Percentiles rank a stretch among this genome's conserved stretches.
Conservation (phyloP, 106 monocot genomes). For the Xerophyta viscosa region DNA sequence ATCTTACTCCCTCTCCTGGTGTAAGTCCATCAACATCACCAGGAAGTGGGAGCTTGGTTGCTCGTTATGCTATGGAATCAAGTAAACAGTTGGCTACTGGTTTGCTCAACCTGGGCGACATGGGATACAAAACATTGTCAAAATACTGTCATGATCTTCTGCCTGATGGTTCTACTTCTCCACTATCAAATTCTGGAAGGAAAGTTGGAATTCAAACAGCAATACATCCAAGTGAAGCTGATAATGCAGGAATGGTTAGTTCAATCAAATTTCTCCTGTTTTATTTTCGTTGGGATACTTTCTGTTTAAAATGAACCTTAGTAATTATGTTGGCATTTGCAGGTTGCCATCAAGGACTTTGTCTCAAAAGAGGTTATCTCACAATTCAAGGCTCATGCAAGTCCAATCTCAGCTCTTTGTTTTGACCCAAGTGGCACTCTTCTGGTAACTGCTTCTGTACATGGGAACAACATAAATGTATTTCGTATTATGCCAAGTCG, state of each 20-base stretch:
- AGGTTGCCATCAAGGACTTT: constrained; percentile 94
- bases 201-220: constrained; percentile 44
- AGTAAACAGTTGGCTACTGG: constrained; percentile 95
- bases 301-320: not conserved
- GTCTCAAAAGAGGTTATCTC: constrained; percentile 73
- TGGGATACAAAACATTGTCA: constrained; percentile 82
- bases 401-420: constrained; percentile 96
- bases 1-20: constrained; percentile 81
- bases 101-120: constrained; percentile 83
- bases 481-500: constrained; percentile 76
- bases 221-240: constrained; percentile 59
- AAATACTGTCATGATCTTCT: constrained; percentile 84
- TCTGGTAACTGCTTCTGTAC: constrained; percentile 85
- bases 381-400: constrained; percentile 90
- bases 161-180: constrained; percentile 82
- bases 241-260: constrained; percentile 93
- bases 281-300: no score
- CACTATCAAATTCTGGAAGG: constrained; percentile 49
- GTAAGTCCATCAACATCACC: constrained; percentile 94
- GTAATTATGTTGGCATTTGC: constrained; percentile 6
- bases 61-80: constrained; percentile 97
- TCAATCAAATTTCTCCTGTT: no score
- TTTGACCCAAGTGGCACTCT: constrained; percentile 96
- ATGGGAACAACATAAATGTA: constrained; percentile 93
- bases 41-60: constrained; percentile 79